A percentile compares a stretch with the other conserved stretches of the same genome.
These are phyloP conservation scores for Breynia disticha DNA, from an alignment of 441 rosid genomes.

Conservation along the genomic window DNA sequence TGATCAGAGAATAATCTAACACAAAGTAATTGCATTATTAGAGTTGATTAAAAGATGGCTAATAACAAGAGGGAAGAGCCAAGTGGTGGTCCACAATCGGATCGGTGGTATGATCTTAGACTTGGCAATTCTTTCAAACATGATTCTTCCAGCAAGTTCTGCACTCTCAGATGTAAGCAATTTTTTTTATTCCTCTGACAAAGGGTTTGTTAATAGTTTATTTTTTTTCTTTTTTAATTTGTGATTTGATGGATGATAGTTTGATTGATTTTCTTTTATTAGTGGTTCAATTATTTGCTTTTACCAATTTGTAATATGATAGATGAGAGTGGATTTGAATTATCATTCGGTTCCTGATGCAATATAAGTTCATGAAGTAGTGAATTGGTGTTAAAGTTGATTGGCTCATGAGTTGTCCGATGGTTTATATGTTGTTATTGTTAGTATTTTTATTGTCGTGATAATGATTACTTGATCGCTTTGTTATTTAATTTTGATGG, in stretches of 20 bases:
- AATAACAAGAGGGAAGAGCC: conserved; percentile 58
- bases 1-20: too few relatives aligned
- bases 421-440: too few relatives aligned
- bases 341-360: too few relatives aligned
- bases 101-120: conserved; percentile 72
- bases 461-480: background rate
- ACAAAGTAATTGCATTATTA: too few relatives aligned
- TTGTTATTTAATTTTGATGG: background rate
- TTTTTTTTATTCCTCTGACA: background rate
- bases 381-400: too few relatives aligned
- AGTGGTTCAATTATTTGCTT: background rate
- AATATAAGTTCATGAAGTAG: too few relatives aligned
- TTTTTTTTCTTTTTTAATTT: background rate
- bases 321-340: too few relatives aligned
- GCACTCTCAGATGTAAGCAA: conserved; percentile 59
- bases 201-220: background rate
- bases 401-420: too few relatives aligned
- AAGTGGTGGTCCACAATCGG: conserved; percentile 54
- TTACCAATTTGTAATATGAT: too few relatives aligned
- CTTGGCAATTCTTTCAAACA: conserved; percentile 63
- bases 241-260: background rate
- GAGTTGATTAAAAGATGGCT: conserved; percentile 31
- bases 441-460: too few relatives aligned
- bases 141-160: conserved; percentile 51
- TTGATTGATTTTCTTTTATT: background rate